A percentile compares a stretch with the other conserved stretches of the same genome.
These are phyloP conservation scores for Cymbidium sinense DNA, from an alignment of 106 monocot species.

Conservation along the genomic window DNA sequence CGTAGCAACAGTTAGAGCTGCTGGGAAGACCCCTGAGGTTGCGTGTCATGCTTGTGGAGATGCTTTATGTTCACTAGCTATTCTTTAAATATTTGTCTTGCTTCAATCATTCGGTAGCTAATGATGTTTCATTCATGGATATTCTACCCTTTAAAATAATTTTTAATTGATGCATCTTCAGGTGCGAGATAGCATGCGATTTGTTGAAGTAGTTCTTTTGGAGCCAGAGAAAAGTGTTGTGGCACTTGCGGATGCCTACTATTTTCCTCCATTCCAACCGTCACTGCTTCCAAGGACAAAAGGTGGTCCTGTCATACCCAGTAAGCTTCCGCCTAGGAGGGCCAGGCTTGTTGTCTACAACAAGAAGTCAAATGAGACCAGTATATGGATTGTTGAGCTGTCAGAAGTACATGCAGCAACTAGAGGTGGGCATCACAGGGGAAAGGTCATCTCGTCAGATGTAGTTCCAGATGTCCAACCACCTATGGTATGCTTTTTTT, in stretches of 20 bases:
- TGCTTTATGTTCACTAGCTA: not conserved
- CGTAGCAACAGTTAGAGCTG: constrained; percentile 81
- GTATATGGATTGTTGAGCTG: constrained; percentile 79
- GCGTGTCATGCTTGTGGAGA: no score
- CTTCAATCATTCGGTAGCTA: not conserved
- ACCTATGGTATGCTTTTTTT: constrained; percentile 55
- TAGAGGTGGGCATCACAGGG: constrained; percentile 90
- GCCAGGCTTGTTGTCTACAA: constrained; percentile 87
- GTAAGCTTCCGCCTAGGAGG: constrained; percentile 69
- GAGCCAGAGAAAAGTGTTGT: constrained; percentile 84
- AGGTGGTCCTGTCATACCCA: constrained; percentile 76
- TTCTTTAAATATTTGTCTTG: not conserved
- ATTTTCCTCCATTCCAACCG: constrained; percentile 92
- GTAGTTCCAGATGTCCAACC: constrained; percentile 89
- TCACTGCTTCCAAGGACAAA: constrained; percentile 74
- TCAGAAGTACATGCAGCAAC: constrained; percentile 91
- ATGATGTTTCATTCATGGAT: not conserved
- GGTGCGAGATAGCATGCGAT: constrained; percentile 89
- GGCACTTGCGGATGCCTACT: constrained; percentile 89
- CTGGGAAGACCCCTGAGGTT: constrained; percentile 89
- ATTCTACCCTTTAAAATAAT: not conserved
- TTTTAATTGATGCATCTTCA: constrained; percentile 12
- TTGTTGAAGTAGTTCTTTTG: constrained; percentile 78
- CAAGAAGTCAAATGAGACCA: constrained; percentile 77
- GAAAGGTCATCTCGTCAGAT: constrained; percentile 67